phyloP scores from a whole-genome alignment of 345 rosid genomes.

The Arabis alpina region DNA sequence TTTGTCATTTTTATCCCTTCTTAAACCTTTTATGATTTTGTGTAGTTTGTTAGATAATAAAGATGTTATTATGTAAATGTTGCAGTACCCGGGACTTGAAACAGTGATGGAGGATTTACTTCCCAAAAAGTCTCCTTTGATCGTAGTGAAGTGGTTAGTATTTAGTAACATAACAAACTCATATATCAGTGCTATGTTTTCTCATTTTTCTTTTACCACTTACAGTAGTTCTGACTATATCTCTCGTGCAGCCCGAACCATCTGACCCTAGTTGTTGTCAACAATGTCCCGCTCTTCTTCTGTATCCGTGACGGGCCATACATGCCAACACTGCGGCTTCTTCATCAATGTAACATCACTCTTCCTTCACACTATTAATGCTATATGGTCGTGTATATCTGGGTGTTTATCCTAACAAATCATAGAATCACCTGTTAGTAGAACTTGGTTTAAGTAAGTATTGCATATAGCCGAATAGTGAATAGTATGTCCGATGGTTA shows the following conservation, averaged over 20 bases:
- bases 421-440: slow-evolving; percentile 10
- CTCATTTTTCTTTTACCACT: neutral
- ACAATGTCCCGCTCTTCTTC: slow-evolving; percentile 91
- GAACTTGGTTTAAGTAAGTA: slow-evolving; percentile 4
- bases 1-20: slow-evolving; percentile 19
- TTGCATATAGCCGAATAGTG: slow-evolving; percentile 8
- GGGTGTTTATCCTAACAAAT: neutral
- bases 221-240: neutral
- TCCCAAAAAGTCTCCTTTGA: slow-evolving; percentile 88
- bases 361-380: slow-evolving; percentile 20
- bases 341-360: slow-evolving; percentile 80
- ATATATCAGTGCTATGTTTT: slow-evolving; percentile 9
- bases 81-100: slow-evolving; percentile 96
- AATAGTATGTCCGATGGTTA: neutral
- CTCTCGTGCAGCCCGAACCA: slow-evolving; percentile 84
- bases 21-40: slow-evolving; percentile 14
- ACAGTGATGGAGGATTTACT: slow-evolving; percentile 93
- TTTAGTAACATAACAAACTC: neutral
- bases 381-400: slow-evolving; percentile 12
- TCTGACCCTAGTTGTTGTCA: slow-evolving; percentile 87
- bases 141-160: slow-evolving; percentile 88
- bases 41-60: slow-evolving; percentile 10
- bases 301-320: slow-evolving; percentile 96
- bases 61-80: slow-evolving; percentile 13
- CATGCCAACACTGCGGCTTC: slow-evolving; percentile 96